Conservation (phyloP, 257 asterid genomes). For the Solanum appendiculatum region DNA sequence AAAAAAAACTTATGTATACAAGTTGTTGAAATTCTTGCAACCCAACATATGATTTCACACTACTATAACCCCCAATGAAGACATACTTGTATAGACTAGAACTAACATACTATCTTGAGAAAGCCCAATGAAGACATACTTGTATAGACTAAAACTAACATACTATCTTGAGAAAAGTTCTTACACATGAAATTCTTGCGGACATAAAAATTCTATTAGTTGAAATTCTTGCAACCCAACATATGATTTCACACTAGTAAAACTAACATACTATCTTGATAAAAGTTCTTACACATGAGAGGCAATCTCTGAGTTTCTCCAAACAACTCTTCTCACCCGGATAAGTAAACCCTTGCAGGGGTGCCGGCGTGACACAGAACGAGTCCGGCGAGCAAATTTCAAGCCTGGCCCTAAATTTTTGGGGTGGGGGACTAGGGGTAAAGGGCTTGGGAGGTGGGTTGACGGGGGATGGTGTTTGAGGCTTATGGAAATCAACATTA, state of each 20-base stretch:
- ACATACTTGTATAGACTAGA: neutral
- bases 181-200: neutral
- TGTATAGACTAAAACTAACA: neutral
- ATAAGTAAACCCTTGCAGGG: constrained; percentile 42
- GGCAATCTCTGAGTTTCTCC: constrained; percentile 38
- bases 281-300: constrained; percentile 40
- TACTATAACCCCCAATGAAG: neutral
- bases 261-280: neutral
- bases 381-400: constrained; percentile 86
- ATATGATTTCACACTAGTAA: neutral
- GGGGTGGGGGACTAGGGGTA: constrained; percentile 7
- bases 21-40: neutral
- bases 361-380: constrained; percentile 52
- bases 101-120: neutral
- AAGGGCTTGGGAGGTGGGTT: constrained; percentile 4
- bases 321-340: constrained; percentile 60
- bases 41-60: neutral
- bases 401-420: constrained; percentile 47
- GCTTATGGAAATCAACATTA: neutral
- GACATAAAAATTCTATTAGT: neutral
- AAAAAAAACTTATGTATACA: neutral
- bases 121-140: neutral
- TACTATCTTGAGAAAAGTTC: neutral
- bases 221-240: neutral
- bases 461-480: constrained; percentile 6